Conservation (phyloP, 2,329 filamentous ascomycete genomes). For the Epichloe sp. region DNA sequence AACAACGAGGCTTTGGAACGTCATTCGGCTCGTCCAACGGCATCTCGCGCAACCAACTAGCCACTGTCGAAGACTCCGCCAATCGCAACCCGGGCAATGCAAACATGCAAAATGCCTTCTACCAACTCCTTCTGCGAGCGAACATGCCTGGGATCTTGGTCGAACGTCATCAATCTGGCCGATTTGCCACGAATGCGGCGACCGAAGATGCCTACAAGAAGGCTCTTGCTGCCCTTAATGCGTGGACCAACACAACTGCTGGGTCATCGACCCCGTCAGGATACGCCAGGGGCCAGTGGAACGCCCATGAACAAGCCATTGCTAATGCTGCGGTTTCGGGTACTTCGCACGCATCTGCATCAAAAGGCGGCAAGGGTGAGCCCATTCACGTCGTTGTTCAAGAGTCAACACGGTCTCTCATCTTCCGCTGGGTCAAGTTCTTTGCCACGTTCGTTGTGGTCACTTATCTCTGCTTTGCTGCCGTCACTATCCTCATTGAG, state of each 20-base stretch:
- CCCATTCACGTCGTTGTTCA: slow-evolving; percentile 96
- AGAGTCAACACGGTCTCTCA: slow-evolving; percentile 62
- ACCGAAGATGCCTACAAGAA: slow-evolving; percentile 70
- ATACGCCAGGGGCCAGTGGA: slow-evolving; percentile 16
- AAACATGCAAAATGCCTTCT: slow-evolving; percentile 84
- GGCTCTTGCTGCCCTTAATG: slow-evolving; percentile 40
- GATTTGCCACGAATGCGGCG: slow-evolving; percentile 67
- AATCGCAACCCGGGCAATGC: slow-evolving; percentile 86
- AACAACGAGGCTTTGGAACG: slow-evolving; percentile 15
- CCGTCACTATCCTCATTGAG: slow-evolving; percentile 75
- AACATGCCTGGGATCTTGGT: slow-evolving; percentile 90
- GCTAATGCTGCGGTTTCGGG: slow-evolving; percentile 15
- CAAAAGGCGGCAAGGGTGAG: slow-evolving; percentile 59
- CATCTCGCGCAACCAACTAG: slow-evolving; percentile 54
- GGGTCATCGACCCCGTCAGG: slow-evolving; percentile 11
- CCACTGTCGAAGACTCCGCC: slow-evolving; percentile 77
- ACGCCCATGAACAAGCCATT: slow-evolving; percentile 17
- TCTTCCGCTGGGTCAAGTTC: slow-evolving; percentile 92
- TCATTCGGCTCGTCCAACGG: slow-evolving; percentile 31
- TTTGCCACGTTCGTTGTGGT: slow-evolving; percentile 64
- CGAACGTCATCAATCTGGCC: slow-evolving; percentile 75
- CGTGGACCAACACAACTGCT: slow-evolving; percentile 15
- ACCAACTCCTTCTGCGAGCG: slow-evolving; percentile 76
- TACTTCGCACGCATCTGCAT: slow-evolving; percentile 9
- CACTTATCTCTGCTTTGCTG: slow-evolving; percentile 65